phyloP scores from a whole-genome alignment of 2,329 filamentous ascomycete genomes.

The Albophoma yamanashiensis region DNA sequence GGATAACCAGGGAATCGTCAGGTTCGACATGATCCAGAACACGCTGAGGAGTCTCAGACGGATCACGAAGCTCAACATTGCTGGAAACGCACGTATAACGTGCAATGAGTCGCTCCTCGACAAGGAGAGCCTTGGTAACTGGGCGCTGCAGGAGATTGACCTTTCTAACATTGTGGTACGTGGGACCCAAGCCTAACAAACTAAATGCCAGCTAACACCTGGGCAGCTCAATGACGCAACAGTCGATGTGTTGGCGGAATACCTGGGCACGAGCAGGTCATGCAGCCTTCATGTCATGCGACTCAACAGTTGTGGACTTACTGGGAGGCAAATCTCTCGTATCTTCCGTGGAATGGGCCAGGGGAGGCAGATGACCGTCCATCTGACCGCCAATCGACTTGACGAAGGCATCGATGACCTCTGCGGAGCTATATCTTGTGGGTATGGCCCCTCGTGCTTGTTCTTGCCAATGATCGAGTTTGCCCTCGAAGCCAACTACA shows the following conservation, averaged over 20 bases:
- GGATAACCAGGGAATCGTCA: conserved; percentile 39
- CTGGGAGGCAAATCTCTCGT: conserved; percentile 35
- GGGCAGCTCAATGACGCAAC: conserved; percentile 38
- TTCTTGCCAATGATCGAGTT: conserved; percentile 50
- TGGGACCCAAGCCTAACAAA: background rate
- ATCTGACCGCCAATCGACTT: conserved; percentile 40
- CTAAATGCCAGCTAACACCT: conserved; percentile 3
- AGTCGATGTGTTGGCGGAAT: conserved; percentile 33
- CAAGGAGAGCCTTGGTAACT: conserved; percentile 28
- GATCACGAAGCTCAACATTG: conserved; percentile 38
- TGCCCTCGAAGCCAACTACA: conserved; percentile 37
- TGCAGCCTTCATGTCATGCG: conserved; percentile 30
- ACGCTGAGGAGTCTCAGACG: conserved; percentile 31
- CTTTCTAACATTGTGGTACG: conserved; percentile 42
- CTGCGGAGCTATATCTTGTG: conserved; percentile 33
- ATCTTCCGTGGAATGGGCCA: conserved; percentile 40
- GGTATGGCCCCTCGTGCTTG: conserved; percentile 37
- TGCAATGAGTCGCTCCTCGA: conserved; percentile 35
- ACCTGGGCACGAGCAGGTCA: conserved; percentile 29
- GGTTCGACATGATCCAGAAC: conserved; percentile 32
- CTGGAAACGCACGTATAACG: conserved; percentile 37
- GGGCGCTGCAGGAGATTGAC: conserved; percentile 42
- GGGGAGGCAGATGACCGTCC: conserved; percentile 34
- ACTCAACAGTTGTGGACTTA: conserved; percentile 42
- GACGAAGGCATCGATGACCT: conserved; percentile 41